A percentile compares a stretch with the other conserved stretches of the same genome.
Evolutionary conservation across 345 rosid species (phyloP).

Genomic region (Lepidium sativum): DNA sequence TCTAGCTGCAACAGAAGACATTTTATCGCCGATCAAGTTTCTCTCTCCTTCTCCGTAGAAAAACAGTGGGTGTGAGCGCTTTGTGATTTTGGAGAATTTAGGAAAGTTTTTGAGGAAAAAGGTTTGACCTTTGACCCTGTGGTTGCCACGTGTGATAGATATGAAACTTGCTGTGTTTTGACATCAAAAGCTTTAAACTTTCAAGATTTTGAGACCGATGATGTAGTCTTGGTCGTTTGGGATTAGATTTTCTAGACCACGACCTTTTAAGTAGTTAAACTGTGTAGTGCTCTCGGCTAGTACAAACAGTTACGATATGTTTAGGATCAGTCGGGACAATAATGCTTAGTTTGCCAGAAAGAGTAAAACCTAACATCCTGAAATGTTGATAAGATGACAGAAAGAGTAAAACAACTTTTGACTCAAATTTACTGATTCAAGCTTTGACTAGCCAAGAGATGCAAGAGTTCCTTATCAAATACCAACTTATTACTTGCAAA

Average conservation of each 20-base stretch:
- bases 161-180: neutral
- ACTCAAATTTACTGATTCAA: neutral
- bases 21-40: neutral
- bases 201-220: neutral
- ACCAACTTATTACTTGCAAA: too few species aligned
- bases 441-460: neutral
- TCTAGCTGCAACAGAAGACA: constrained; percentile 37
- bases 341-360: neutral
- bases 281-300: too few species aligned
- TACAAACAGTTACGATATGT: neutral
- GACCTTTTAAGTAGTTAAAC: neutral
- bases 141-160: neutral
- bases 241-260: neutral
- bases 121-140: constrained; percentile 21
- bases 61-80: neutral
- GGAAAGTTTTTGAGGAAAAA: neutral
- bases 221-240: neutral
- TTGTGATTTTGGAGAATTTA: neutral
- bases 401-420: neutral
- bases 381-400: neutral
- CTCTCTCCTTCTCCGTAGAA: too few species aligned
- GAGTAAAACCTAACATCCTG: neutral
- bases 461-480: neutral
- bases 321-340: neutral
- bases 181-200: neutral